Conservation (phyloP, 192 early-diverging fungal species). For the Coemansia reversa region DNA sequence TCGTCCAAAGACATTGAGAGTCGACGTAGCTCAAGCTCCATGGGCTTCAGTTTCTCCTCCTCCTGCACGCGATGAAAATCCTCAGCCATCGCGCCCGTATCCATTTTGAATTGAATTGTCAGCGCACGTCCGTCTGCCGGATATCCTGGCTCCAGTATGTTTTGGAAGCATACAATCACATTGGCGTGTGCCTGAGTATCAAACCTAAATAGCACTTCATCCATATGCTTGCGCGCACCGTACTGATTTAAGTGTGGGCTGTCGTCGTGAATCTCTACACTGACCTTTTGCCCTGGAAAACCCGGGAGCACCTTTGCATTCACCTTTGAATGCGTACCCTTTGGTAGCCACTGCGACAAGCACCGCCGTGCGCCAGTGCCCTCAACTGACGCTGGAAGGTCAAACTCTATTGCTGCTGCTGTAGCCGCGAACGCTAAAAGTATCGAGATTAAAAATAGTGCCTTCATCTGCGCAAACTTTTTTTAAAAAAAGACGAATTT, state of each 20-base stretch:
- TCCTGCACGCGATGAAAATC: conserved; percentile 69
- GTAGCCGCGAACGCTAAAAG: conserved; percentile 14
- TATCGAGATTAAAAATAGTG: conserved; percentile 11
- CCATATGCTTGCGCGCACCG: conserved; percentile 62
- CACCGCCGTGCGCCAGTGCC: conserved; percentile 57
- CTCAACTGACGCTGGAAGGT: conserved; percentile 60
- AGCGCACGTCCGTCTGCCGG: conserved; percentile 49
- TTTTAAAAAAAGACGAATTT: not conserved
- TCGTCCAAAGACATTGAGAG: conserved; percentile 75
- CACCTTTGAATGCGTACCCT: conserved; percentile 68
- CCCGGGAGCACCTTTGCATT: conserved; percentile 69
- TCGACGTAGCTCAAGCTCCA: conserved; percentile 84
- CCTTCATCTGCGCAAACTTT: conserved; percentile 19
- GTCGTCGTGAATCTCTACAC: conserved; percentile 68
- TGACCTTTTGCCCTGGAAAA: conserved; percentile 64
- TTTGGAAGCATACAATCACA: conserved; percentile 84
- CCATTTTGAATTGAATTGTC: conserved; percentile 73
- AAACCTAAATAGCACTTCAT: conserved; percentile 71
- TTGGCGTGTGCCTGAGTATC: conserved; percentile 84
- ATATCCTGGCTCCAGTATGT: conserved; percentile 61
- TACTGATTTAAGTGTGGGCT: conserved; percentile 68
- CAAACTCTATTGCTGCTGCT: conserved; percentile 75
- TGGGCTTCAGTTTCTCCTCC: conserved; percentile 79
- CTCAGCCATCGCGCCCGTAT: conserved; percentile 82
- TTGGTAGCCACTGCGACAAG: conserved; percentile 74